Base-by-base conservation (phyloP, 495 filamentous ascomycete genomes). In the Melanomma pulvis-pyrius region DNA sequence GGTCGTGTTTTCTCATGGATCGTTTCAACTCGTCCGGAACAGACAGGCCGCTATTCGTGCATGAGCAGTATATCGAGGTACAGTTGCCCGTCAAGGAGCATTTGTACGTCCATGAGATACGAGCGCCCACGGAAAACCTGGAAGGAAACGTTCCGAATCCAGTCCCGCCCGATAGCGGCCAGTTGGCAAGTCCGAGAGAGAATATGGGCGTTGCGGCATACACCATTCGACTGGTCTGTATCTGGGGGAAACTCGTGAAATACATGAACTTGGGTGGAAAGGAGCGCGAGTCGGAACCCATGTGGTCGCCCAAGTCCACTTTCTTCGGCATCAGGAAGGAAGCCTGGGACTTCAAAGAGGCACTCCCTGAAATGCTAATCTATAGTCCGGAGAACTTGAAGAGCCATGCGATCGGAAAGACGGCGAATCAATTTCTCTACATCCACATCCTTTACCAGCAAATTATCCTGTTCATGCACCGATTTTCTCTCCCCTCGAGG, bases 1-100 rank as follows among this genome's bases (percentile, higher is more conserved):
- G 94, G 94, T 90, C 92, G 24, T 97, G 92, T 74, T 97, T 93
- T 71, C 73, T 96, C 64, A 97, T 98, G 94, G 94, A 98, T 75
- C 87, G 93, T 0, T 97, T 97, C 78, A 97, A 92, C 76, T 96
- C 93, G 2, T 97, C 93, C 2, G 94, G 94, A 15, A 97, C 93
- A 28, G 92, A 97, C 71, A 85, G 94, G 56, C 94, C 94, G 53
- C 89, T 90, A n/a, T 93, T 96, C 71, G 90, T 93, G 34, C 87
- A 91, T 68, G 93, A 97, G 75, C 90, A 90, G 60, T 90, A 89
- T 58, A 82, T 98, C 55, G 90, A 92, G 71, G 89, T 96, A 13
- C 93, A 93, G 71, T 81, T 98, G 41, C 94, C 94, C 0, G 91
- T 96, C 61, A 91, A 90, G 70, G 94, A 98, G 78, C 85, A 87